Evolutionary conservation across 345 rosid species (phyloP).

Genomic region (Eucalyptus erythrocorys): DNA sequence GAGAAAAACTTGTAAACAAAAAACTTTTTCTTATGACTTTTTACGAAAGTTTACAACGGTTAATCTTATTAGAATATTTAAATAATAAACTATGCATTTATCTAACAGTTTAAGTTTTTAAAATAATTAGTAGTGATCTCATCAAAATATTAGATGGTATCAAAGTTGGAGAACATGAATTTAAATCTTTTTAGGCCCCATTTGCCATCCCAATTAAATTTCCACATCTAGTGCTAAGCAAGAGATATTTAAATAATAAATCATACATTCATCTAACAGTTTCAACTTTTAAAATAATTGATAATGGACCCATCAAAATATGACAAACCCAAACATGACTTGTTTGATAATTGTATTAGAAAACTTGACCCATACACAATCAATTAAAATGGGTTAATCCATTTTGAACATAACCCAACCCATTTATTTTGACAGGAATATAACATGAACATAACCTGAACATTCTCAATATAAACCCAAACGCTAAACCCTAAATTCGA

Average conservation of each 20-base stretch:
- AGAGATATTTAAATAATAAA: too few species aligned
- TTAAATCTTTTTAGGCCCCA: too few species aligned
- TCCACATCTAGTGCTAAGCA: fast-evolving
- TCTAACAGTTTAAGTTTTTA: fast-evolving
- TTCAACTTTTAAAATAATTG: too few species aligned
- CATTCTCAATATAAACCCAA: neutral
- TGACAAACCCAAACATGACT: neutral
- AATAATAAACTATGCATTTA: fast-evolving
- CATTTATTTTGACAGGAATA: neutral
- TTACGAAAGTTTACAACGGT: neutral
- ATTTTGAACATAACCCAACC: fast-evolving
- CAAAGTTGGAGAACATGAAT: too few species aligned
- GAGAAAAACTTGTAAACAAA: neutral
- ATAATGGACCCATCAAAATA: too few species aligned
- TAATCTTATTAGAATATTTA: too few species aligned
- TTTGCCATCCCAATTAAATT: too few species aligned
- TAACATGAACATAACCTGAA: neutral
- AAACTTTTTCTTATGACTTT: fast-evolving
- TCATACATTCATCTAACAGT: fast-evolving
- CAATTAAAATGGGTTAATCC: neutral
- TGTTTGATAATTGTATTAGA: neutral
- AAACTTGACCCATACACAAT: neutral
- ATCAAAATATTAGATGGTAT: too few species aligned
- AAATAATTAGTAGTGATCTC: too few species aligned
- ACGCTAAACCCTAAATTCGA: too few species aligned